These are phyloP conservation scores for Ampelocalamus luodianensis DNA, from an alignment of 176 grass and related monocot species.

Conservation along the genomic window DNA sequence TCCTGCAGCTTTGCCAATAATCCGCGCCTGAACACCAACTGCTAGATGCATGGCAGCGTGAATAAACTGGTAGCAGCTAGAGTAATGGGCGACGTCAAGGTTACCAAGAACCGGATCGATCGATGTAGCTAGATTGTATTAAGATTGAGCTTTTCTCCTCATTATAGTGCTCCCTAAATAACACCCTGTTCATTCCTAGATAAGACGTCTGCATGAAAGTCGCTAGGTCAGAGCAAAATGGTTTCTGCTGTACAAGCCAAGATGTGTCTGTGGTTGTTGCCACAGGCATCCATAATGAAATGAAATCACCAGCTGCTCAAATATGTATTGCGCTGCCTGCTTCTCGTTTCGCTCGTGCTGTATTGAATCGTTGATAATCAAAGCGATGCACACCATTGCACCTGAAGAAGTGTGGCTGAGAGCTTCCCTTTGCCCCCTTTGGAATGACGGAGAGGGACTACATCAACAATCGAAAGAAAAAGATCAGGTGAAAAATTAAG, in stretches of 20 bases:
- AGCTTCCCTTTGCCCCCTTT: too few species aligned
- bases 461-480: too few species aligned
- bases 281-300: not conserved
- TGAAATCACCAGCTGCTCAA: not conserved
- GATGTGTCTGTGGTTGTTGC: not conserved
- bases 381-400: too few species aligned
- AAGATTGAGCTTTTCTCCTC: not conserved
- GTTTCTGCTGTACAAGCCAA: not conserved
- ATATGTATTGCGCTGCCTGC: not conserved
- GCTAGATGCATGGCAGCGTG: slow-evolving; percentile 36
- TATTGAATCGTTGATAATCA: too few species aligned
- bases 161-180: too few species aligned
- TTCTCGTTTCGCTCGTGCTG: too few species aligned
- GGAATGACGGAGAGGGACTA: too few species aligned
- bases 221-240: not conserved
- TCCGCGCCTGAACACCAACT: slow-evolving; percentile 61
- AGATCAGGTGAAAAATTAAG: too few species aligned
- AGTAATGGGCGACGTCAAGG: not conserved
- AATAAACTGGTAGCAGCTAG: not conserved
- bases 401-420: too few species aligned
- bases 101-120: not conserved
- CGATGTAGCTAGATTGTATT: not conserved
- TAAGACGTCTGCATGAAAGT: not conserved
- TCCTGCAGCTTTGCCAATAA: slow-evolving; percentile 74
- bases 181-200: too few species aligned